Base-by-base conservation (phyloP, 2,329 filamentous ascomycete genomes). In the Aspergillus viridinutans region DNA sequence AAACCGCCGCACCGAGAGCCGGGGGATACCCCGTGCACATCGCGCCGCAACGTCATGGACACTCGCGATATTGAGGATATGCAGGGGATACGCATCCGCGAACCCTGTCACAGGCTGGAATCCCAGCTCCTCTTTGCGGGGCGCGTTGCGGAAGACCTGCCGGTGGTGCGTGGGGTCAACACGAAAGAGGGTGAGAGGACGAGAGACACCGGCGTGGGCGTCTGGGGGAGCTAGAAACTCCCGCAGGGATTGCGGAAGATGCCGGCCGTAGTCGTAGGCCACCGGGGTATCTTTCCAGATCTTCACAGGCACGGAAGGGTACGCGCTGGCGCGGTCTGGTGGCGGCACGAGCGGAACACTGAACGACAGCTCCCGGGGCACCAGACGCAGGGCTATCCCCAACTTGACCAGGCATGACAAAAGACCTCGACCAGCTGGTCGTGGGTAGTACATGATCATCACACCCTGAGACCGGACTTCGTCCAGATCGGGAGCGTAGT, bases 71-170 rank as follows among this genome's bases (percentile, higher is more conserved):
- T 79, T 83, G 49, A 85, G 69, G 4, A 86, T 72, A 53, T 85
- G 80, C 4, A 86, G 69, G 0, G 83, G 83, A 59, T 86, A 86
- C 1, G 83, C 80, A 62, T 86, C 84, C 42, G 80, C 78, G 67
- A 85, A 85, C 38, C 78, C 81, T 2, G 83, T 80, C 48, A 74
- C 67, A 6, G 81, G 76, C 55, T 83, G 78, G 63, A 83, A 84
- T 2, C 81, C 81, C 1, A 84, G 70, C 1, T 77, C 69, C 43
- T 76, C 71, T 59, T 80, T 79, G 45, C 74, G 73, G 0, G 84
- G 84, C 2, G 83, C 82, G 61, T 77, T 80, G 57, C 82, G 79
- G 61, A 76, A 78, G 38, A 86, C 79, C 52, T 80, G 67, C n/a
- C 84, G 74, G 32, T 73, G 71, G 52, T 73, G 63, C 0, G 66